Base-by-base conservation (phyloP, 768 basidiomycete species). In the Coprinopsis strossmayeri region DNA sequence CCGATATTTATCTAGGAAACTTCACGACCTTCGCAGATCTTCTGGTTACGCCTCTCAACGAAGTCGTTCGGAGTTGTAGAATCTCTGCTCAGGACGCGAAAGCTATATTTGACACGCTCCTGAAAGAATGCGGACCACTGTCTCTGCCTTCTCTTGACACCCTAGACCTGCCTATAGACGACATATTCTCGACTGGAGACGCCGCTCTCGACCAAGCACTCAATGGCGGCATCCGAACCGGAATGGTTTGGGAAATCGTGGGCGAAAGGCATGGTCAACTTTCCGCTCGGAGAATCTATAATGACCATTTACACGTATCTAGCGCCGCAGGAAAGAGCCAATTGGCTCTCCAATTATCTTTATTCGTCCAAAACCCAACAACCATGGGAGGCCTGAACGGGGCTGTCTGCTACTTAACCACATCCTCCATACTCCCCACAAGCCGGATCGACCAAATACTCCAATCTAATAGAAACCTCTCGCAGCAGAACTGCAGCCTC, bases 321-420 rank as follows among this genome's bases (percentile, higher is more conserved):
- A 99, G 96, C 61, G 85, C 92, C 20, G 82, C 95, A 23, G 96
- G 96, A 32, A 99, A 99, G 68, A 92, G 92, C 0, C 93, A 98
- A 57, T 66, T 98, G 3, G 88, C 87, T 2, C 71, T 99, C 12
- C 92, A 94, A 55, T 74, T 91, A 17, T 80, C 90, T 2, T 69
- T 95, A 25, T 71, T 78, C 18, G 85, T 88, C 0, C 94, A 97
- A 61, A 71, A 89, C 0, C 81, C 87, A 20, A 57, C 18, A 39
- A 59, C 63, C 37, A 64, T 71, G 3, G 81, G 81, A 7, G 88
- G 84, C 18, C 63, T 85, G 24, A 69, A 60, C 9, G 89, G 86
- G 27, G 79, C 85, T 1, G 68, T 82, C 1, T 89, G 87, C 60
- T 92, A 88, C 64, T 66, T 95, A 53, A 86, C 85, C 12, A 82